Conservation (phyloP, 345 rosid species). For the Microcos paniculata region DNA sequence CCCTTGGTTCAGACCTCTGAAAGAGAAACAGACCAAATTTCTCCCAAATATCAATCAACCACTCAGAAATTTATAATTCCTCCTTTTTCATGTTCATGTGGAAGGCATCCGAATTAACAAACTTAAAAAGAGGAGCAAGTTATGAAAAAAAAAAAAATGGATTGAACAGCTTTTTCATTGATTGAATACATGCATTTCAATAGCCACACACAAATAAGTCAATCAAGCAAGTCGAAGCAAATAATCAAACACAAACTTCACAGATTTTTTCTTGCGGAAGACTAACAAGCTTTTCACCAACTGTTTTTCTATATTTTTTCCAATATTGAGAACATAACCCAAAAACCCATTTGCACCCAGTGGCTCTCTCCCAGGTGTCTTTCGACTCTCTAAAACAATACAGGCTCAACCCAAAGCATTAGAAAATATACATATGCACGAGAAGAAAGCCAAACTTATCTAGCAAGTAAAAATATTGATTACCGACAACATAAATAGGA, state of each 20-base stretch:
- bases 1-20: not conserved
- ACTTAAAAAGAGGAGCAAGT: not conserved
- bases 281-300: not conserved
- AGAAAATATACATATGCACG: not conserved
- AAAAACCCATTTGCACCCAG: not conserved
- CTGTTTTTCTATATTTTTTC: not conserved
- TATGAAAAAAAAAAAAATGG: not conserved
- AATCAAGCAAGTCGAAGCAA: not conserved
- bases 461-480: not conserved
- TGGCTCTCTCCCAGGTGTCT: not conserved
- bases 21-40: slow-evolving; percentile 1
- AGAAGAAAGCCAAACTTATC: not conserved
- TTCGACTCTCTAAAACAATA: not conserved
- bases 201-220: not conserved
- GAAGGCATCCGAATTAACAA: not conserved
- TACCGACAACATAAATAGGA: not conserved
- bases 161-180: not conserved
- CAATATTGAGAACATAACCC: not conserved
- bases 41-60: slow-evolving; percentile 3
- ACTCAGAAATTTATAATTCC: not conserved
- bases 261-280: not conserved
- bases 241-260: not conserved
- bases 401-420: not conserved
- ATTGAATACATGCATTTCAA: not conserved
- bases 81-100: not conserved